These are phyloP conservation scores for Pisolithus tinctorius DNA, from an alignment of 768 basidiomycete genomes.

Conservation along the genomic window DNA sequence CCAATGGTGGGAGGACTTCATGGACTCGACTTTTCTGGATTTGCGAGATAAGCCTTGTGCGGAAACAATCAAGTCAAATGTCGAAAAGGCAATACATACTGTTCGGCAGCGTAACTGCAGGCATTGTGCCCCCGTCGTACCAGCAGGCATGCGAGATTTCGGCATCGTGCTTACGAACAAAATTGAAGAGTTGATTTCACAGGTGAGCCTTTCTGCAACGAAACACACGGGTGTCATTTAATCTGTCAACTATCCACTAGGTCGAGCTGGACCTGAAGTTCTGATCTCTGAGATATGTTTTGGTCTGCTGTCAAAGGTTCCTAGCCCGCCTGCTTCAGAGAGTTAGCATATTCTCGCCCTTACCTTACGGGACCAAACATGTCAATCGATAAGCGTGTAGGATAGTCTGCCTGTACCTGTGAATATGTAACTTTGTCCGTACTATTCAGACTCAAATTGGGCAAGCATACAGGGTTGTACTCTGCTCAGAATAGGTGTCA, in stretches of 20 bases:
- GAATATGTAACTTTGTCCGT: no score
- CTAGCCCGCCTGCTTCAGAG: neutral
- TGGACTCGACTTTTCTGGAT: neutral
- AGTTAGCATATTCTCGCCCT: neutral
- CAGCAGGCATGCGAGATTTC: constrained; percentile 10
- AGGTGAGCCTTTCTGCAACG: neutral
- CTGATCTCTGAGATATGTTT: neutral
- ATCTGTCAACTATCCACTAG: neutral
- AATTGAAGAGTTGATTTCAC: constrained; percentile 7
- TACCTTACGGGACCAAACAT: no score
- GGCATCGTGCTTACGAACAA: constrained; percentile 4
- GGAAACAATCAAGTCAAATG: neutral
- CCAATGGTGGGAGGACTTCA: constrained; percentile 8
- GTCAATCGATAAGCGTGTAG: no score
- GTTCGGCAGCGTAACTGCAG: neutral
- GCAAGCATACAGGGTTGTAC: no score
- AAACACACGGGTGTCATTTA: neutral
- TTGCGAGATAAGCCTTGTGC: constrained; percentile 2
- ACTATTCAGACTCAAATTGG: no score
- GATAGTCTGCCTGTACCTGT: no score
- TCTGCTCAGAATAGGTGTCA: no score
- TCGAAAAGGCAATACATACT: neutral
- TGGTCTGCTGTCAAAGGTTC: neutral
- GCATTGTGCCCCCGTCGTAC: neutral
- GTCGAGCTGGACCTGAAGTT: constrained; percentile 8